phyloP scores from a whole-genome alignment of 495 filamentous ascomycete genomes.

The Podospora appendiculata region DNA sequence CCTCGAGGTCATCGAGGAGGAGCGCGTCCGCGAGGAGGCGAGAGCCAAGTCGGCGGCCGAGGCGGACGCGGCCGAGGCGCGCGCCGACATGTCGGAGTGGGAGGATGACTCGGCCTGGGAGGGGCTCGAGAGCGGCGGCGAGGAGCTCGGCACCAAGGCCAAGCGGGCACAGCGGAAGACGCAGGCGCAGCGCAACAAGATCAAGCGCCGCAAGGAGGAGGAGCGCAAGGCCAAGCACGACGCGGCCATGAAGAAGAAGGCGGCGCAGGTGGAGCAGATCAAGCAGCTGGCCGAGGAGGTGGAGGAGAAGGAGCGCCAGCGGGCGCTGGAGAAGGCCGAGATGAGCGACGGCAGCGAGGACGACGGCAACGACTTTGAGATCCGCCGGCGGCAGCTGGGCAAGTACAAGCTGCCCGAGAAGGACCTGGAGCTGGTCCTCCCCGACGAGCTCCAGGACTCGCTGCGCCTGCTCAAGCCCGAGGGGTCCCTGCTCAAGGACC shows the following conservation, averaged over 20 bases:
- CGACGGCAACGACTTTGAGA: constrained; percentile 49
- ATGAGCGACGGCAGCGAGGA: constrained; percentile 33
- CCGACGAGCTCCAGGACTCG: constrained; percentile 90
- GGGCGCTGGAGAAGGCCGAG: constrained; percentile 30
- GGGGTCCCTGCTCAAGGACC: constrained; percentile 84
- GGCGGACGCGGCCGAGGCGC: constrained; percentile 56
- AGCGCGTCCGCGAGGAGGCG: constrained; percentile 44
- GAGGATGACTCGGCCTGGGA: constrained; percentile 88
- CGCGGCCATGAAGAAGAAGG: constrained; percentile 59
- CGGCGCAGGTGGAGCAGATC: constrained; percentile 56
- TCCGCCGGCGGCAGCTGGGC: constrained; percentile 71
- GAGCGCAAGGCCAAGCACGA: constrained; percentile 67
- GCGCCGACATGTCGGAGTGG: constrained; percentile 60
- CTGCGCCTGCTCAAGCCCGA: constrained; percentile 85
- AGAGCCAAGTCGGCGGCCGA: constrained; percentile 49
- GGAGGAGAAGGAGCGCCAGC: constrained; percentile 46
- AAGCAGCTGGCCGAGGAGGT: constrained; percentile 57
- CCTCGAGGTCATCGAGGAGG: constrained; percentile 56
- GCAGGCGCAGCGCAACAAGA: constrained; percentile 75
- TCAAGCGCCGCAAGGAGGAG: constrained; percentile 77
- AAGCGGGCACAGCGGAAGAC: constrained; percentile 79
- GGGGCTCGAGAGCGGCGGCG: constrained; percentile 59
- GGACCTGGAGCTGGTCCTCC: constrained; percentile 78
- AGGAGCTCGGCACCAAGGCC: constrained; percentile 56
- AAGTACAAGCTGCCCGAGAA: constrained; percentile 71